These are phyloP conservation scores for Juglanconis sp. DNA, from an alignment of 2,329 filamentous ascomycete genomes.

Conservation along the genomic window DNA sequence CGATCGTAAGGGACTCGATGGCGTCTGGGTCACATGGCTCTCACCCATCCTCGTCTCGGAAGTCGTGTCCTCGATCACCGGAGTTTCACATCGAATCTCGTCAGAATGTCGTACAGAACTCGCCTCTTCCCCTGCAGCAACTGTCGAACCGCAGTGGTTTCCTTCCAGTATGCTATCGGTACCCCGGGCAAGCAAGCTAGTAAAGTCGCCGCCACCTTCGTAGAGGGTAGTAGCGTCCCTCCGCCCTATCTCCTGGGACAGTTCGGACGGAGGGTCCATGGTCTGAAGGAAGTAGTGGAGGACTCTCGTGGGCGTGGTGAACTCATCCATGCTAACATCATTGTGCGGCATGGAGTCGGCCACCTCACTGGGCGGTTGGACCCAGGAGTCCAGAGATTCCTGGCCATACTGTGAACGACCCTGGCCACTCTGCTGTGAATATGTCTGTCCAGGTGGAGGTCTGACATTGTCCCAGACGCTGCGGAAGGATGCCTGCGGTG, in stretches of 20 bases:
- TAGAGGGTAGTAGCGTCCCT: background rate
- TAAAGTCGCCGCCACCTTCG: background rate
- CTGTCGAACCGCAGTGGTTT: background rate
- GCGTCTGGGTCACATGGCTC: background rate
- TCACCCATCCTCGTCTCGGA: background rate
- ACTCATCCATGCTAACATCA: slow-evolving; percentile 27
- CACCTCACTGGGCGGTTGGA: slow-evolving; percentile 47
- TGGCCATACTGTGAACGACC: background rate
- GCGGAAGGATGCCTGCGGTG: slow-evolving; percentile 28
- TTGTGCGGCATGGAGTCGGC: slow-evolving; percentile 51
- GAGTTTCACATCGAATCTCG: background rate
- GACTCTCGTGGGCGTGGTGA: slow-evolving; percentile 48
- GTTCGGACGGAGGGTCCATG: slow-evolving; percentile 27
- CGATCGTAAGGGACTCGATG: background rate
- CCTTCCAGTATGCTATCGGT: background rate
- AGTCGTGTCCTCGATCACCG: background rate
- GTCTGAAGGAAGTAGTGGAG: slow-evolving; percentile 46
- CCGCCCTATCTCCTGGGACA: slow-evolving; percentile 8
- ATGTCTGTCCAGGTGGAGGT: slow-evolving; percentile 21
- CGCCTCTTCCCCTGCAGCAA: background rate
- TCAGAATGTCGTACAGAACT: background rate
- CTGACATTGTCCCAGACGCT: slow-evolving; percentile 28
- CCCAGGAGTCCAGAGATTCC: slow-evolving; percentile 35
- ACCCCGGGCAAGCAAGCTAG: background rate
- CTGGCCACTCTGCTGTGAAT: background rate